phyloP scores from a whole-genome alignment of 257 asterid species.

The Gentiana macrophylla region DNA sequence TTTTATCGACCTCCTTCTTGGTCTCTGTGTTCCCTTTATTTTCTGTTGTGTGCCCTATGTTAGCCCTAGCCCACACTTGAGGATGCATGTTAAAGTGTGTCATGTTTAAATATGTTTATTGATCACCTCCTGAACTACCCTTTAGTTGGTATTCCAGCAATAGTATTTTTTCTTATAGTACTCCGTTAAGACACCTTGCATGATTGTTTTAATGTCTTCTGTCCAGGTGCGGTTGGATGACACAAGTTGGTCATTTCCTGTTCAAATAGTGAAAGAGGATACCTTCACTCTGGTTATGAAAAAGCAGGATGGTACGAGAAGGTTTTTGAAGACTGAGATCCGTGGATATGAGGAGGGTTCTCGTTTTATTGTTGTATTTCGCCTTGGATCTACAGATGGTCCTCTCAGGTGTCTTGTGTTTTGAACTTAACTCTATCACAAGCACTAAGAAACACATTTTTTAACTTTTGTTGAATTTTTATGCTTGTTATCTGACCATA shows the following conservation, averaged over 20 bases:
- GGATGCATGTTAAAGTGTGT: too few species aligned
- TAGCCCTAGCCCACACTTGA: too few species aligned
- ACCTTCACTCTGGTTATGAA: conserved; percentile 55
- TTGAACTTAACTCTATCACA: neutral
- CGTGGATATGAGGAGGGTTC: conserved; percentile 99
- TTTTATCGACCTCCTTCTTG: neutral
- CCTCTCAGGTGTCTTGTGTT: conserved; percentile 58
- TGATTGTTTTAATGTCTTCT: conserved; percentile 10
- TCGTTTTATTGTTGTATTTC: conserved; percentile 84
- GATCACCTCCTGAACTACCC: too few species aligned
- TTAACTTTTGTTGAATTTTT: neutral
- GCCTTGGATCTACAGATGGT: conserved; percentile 74
- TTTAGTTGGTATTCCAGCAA: too few species aligned
- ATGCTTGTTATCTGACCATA: neutral
- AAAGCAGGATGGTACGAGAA: conserved; percentile 51
- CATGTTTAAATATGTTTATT: too few species aligned
- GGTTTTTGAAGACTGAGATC: conserved; percentile 62
- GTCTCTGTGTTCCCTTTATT: neutral
- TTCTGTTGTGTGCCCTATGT: neutral
- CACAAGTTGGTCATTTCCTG: conserved; percentile 93
- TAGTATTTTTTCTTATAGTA: too few species aligned
- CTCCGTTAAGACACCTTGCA: neutral
- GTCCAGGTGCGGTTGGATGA: conserved; percentile 66
- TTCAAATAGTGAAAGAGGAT: conserved; percentile 82
- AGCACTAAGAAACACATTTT: neutral